A percentile compares a stretch with the other conserved stretches of the same genome.
Conservation (phyloP, 2,329 filamentous ascomycete genomes). For the Cladosporium phlei region DNA sequence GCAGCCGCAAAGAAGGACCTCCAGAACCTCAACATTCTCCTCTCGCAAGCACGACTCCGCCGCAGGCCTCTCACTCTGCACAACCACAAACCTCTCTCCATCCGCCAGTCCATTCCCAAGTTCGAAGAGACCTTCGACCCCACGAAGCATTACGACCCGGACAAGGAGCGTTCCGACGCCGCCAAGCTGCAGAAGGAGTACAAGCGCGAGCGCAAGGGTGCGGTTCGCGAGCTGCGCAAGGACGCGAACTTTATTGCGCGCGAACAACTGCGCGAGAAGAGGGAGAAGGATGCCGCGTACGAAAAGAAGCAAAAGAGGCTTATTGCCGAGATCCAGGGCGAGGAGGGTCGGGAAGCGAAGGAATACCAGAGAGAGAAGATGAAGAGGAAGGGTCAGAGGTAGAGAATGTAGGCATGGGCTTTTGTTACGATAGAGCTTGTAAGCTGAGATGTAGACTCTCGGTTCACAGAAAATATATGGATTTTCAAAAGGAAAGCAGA, state of each 20-base stretch:
- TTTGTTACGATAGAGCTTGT: too few relatives aligned
- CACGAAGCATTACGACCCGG: slow-evolving; percentile 93
- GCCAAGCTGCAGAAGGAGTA: slow-evolving; percentile 83
- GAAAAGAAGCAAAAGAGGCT: slow-evolving; percentile 93
- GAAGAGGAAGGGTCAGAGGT: slow-evolving; percentile 52
- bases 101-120: slow-evolving; percentile 83
- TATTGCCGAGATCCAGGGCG: slow-evolving; percentile 89
- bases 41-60: slow-evolving; percentile 57
- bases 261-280: slow-evolving; percentile 87
- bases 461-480: too few relatives aligned
- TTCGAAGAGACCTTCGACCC: slow-evolving; percentile 96
- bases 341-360: slow-evolving; percentile 83
- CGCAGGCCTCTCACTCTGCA: slow-evolving; percentile 83
- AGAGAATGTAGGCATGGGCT: too few relatives aligned
- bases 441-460: not conserved
- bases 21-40: slow-evolving; percentile 56
- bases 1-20: slow-evolving; percentile 45
- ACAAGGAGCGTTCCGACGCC: slow-evolving; percentile 80
- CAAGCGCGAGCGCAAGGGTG: slow-evolving; percentile 93
- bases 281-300: slow-evolving; percentile 86
- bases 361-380: slow-evolving; percentile 83
- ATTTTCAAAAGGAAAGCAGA: too few relatives aligned
- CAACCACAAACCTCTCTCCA: slow-evolving; percentile 80
- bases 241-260: slow-evolving; percentile 90
- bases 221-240: slow-evolving; percentile 88